phyloP scores from a whole-genome alignment of 1,284 basidiomycete genomes.

The Melampsora abietis-canadensis region DNA sequence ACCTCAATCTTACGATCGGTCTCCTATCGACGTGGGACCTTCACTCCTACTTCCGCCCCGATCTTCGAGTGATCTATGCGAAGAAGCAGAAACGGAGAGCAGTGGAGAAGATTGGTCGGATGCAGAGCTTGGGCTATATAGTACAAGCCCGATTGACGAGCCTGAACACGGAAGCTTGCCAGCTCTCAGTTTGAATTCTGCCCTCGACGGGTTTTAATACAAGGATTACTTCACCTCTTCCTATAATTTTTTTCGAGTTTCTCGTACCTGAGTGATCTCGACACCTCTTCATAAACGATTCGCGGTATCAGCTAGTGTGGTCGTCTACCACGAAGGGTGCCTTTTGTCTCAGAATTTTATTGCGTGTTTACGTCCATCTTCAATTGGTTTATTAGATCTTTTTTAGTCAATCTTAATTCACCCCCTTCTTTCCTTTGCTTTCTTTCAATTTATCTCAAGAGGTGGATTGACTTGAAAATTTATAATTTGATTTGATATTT shows the following conservation, averaged over 20 bases:
- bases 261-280: not conserved
- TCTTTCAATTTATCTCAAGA: too few species aligned
- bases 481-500: too few species aligned
- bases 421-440: too few species aligned
- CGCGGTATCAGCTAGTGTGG: not conserved
- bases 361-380: not conserved
- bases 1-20: constrained; percentile 2
- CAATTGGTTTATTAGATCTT: not conserved
- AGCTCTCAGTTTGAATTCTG: not conserved
- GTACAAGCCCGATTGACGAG: not conserved
- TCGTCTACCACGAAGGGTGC: not conserved
- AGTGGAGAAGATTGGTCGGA: not conserved
- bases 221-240: not conserved
- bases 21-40: not conserved
- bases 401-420: too few species aligned
- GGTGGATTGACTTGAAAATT: too few species aligned
- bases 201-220: not conserved
- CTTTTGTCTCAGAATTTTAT: not conserved
- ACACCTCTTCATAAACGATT: not conserved
- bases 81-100: not conserved
- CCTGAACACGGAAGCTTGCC: too few species aligned
- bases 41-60: not conserved
- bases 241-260: not conserved
- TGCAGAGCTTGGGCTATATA: not conserved
- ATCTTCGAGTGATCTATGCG: not conserved